These are phyloP conservation scores for Malbranchea cinnamomea DNA, from an alignment of 2,329 filamentous ascomycete species.

Conservation along the genomic window DNA sequence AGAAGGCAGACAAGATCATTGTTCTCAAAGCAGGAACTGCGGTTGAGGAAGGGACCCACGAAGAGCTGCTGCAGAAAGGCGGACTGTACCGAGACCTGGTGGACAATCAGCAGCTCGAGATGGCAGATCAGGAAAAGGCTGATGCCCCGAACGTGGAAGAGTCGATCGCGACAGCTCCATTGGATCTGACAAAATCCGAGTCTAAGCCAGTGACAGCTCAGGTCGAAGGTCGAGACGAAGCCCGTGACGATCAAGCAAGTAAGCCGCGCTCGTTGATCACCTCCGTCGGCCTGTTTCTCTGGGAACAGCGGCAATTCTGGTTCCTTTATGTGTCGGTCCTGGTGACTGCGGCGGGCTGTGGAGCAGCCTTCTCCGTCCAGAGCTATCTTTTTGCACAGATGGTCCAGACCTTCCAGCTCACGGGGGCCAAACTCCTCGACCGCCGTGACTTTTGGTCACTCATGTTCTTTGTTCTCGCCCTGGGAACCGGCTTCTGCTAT, in stretches of 20 bases:
- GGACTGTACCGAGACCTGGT: slow-evolving; percentile 56
- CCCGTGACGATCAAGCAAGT: slow-evolving; percentile 6
- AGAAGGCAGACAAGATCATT: slow-evolving; percentile 63
- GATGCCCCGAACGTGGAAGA: slow-evolving; percentile 3
- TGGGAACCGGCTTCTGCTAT: slow-evolving; percentile 32
- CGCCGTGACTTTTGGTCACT: slow-evolving; percentile 37
- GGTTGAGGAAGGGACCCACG: slow-evolving; percentile 61
- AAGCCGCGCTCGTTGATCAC: slow-evolving; percentile 10
- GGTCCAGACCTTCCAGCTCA: slow-evolving; percentile 33
- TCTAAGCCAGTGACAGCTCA: slow-evolving; percentile 3
- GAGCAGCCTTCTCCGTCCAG: slow-evolving; percentile 21
- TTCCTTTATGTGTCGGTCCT: slow-evolving; percentile 15
- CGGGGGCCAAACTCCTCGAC: slow-evolving; percentile 22
- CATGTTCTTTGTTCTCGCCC: slow-evolving; percentile 41
- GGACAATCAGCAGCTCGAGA: slow-evolving; percentile 24
- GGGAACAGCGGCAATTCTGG: slow-evolving; percentile 20
- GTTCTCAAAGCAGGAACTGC: slow-evolving; percentile 58
- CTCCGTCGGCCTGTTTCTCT: slow-evolving; percentile 16
- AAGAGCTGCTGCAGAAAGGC: slow-evolving; percentile 46
- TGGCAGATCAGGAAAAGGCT: slow-evolving; percentile 6
- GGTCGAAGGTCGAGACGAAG: background rate
- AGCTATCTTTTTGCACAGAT: slow-evolving; percentile 34
- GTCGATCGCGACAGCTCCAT: too few species aligned
- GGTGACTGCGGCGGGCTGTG: slow-evolving; percentile 15
- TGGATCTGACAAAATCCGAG: slow-evolving; percentile 1